A percentile compares a stretch with the other conserved stretches of the same genome.
These are phyloP conservation scores for Aspergillus unguis DNA, from an alignment of 2,329 filamentous ascomycete species.

Conservation along the genomic window DNA sequence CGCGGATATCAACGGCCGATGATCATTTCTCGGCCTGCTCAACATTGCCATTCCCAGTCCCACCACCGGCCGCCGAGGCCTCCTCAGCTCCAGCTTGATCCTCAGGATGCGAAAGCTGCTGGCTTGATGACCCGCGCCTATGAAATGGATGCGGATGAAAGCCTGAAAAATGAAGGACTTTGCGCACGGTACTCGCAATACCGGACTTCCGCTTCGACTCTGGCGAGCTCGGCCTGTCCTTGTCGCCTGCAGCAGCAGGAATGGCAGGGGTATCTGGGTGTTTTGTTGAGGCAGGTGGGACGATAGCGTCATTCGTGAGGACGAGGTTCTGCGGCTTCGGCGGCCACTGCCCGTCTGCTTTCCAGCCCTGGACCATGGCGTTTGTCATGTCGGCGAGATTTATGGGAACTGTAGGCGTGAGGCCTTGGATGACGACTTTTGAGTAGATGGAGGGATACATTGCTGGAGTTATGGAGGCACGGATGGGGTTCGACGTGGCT, in stretches of 20 bases:
- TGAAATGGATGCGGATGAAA: conserved; percentile 38
- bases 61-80: neutral
- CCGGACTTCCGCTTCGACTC: conserved; percentile 30
- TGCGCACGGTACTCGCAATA: conserved; percentile 41
- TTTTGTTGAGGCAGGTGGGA: conserved; percentile 11
- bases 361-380: conserved; percentile 86
- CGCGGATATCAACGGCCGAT: neutral
- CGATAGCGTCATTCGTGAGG: conserved; percentile 27
- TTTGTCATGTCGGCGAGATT: conserved; percentile 78
- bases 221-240: conserved; percentile 16
- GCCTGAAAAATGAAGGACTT: conserved; percentile 38
- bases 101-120: conserved; percentile 10
- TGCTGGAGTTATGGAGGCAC: conserved; percentile 68
- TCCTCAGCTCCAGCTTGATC: conserved; percentile 1
- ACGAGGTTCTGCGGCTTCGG: conserved; percentile 51
- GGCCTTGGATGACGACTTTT: conserved; percentile 75
- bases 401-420: conserved; percentile 82
- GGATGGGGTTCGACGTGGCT: conserved; percentile 70
- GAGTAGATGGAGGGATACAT: conserved; percentile 82
- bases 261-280: conserved; percentile 13
- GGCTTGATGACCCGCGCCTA: conserved; percentile 33
- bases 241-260: conserved; percentile 9
- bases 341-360: conserved; percentile 89
- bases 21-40: neutral
- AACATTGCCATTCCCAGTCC: neutral